Conservation (phyloP, 768 basidiomycete genomes). For the Termitomyces sp. region DNA sequence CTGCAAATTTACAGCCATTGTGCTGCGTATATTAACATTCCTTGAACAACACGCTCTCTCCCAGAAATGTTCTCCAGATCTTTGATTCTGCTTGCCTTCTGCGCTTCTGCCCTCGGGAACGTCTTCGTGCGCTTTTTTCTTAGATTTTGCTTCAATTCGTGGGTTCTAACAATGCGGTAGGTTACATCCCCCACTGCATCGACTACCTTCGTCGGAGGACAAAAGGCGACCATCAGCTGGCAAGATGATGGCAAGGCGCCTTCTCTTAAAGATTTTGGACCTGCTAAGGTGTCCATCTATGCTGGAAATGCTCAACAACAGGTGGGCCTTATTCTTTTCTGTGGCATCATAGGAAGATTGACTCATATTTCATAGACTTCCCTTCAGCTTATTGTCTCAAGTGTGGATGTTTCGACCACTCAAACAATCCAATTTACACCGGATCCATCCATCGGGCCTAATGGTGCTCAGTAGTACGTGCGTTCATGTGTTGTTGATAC, state of each 20-base stretch:
- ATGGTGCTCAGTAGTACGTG: conserved; percentile 50
- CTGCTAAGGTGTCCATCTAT: conserved; percentile 50
- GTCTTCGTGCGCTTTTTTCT: conserved; percentile 44
- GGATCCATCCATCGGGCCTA: conserved; percentile 45
- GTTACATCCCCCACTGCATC: conserved; percentile 48
- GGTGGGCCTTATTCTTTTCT: conserved; percentile 28
- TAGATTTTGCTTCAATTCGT: neutral
- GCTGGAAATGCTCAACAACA: conserved; percentile 57
- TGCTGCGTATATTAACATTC: conserved; percentile 24
- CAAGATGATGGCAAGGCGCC: conserved; percentile 47
- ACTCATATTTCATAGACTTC: conserved; percentile 31
- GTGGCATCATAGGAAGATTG: no score
- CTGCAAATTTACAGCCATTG: conserved; percentile 13
- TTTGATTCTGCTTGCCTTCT: conserved; percentile 43
- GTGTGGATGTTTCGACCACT: conserved; percentile 46
- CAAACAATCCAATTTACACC: conserved; percentile 46
- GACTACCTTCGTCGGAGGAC: conserved; percentile 44
- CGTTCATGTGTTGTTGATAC: neutral
- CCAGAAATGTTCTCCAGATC: conserved; percentile 46
- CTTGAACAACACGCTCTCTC: conserved; percentile 29
- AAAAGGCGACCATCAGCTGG: conserved; percentile 49
- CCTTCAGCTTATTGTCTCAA: conserved; percentile 45
- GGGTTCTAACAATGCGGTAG: conserved; percentile 24
- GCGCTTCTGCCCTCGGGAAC: conserved; percentile 47
- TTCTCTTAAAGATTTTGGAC: conserved; percentile 44